phyloP scores from a whole-genome alignment of 2,329 filamentous ascomycete genomes.

The Diplodia scrobiculata region DNA sequence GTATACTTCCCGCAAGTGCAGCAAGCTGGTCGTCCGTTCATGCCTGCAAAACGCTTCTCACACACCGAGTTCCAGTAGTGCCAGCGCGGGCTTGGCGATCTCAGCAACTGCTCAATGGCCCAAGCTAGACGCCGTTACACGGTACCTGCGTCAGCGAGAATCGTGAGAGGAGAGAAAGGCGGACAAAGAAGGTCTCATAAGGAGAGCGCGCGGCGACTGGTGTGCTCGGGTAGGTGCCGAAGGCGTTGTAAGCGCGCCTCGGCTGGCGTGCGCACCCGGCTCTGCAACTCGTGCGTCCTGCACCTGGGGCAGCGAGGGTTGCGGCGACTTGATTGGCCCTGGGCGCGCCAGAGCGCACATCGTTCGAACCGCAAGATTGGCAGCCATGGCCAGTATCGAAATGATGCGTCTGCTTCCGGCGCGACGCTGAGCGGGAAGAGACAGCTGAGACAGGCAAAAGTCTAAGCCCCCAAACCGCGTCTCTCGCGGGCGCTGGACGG shows the following conservation, averaged over 20 bases:
- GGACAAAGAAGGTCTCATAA: neutral
- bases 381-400: neutral
- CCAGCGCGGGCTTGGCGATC: neutral
- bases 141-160: slow-evolving; percentile 6
- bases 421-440: neutral
- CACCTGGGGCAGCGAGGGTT: slow-evolving; percentile 19
- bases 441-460: neutral
- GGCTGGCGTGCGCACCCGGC: slow-evolving; percentile 1
- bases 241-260: slow-evolving; percentile 19
- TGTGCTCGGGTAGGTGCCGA: slow-evolving; percentile 8
- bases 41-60: neutral
- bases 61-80: neutral
- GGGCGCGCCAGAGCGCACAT: neutral
- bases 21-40: neutral
- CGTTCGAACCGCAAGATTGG: slow-evolving; percentile 1
- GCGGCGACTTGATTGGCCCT: neutral
- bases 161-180: neutral
- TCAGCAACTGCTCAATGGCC: neutral
- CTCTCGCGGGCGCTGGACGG: neutral
- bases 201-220: neutral
- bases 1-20: neutral
- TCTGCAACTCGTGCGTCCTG: slow-evolving; percentile 10
- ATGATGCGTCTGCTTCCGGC: neutral
- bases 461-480: neutral
- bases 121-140: slow-evolving; percentile 1